Percentiles rank a stretch among this genome's conserved stretches.
Evolutionary conservation across 352 stramenopile genomes (phyloP).

Genomic region (Globisporangium uncinulatum): DNA sequence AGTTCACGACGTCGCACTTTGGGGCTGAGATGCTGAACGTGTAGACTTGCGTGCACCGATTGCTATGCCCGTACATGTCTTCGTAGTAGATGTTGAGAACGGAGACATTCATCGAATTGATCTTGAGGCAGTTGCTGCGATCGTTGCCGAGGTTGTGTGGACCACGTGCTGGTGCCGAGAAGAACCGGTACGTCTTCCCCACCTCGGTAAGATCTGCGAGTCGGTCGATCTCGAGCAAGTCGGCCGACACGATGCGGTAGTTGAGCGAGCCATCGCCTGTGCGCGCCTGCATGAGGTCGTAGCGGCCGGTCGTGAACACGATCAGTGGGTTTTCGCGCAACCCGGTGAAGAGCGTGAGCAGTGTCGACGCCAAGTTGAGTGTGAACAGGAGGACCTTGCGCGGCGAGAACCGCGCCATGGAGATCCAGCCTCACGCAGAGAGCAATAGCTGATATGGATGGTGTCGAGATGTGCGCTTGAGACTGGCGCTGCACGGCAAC

Average conservation of each 20-base stretch:
- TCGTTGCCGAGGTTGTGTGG: constrained; percentile 27
- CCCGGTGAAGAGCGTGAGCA: constrained; percentile 24
- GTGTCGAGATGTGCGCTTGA: too few relatives aligned
- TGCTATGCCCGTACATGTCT: constrained; percentile 28
- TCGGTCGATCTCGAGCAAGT: constrained; percentile 7
- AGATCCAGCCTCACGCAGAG: too few relatives aligned
- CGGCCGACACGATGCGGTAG: constrained; percentile 19
- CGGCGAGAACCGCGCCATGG: not conserved
- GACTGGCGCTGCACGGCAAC: not conserved
- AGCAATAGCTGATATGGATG: too few relatives aligned
- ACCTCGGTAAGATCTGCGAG: constrained; percentile 7
- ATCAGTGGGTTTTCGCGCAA: constrained; percentile 25
- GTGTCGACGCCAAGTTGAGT: constrained; percentile 16
- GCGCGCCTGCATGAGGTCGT: constrained; percentile 14
- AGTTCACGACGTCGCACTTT: constrained; percentile 35
- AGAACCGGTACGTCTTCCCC: constrained; percentile 4
- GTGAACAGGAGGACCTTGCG: constrained; percentile 9
- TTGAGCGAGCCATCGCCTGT: constrained; percentile 17
- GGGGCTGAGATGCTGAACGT: constrained; percentile 37
- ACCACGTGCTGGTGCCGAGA: constrained; percentile 22
- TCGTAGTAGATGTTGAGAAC: constrained; percentile 26
- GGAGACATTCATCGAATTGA: constrained; percentile 35
- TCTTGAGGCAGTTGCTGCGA: constrained; percentile 28
- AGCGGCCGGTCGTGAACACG: constrained; percentile 13
- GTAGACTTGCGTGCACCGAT: constrained; percentile 23